phyloP scores from a whole-genome alignment of 176 grass and related monocot species.

The Musa itinerans region DNA sequence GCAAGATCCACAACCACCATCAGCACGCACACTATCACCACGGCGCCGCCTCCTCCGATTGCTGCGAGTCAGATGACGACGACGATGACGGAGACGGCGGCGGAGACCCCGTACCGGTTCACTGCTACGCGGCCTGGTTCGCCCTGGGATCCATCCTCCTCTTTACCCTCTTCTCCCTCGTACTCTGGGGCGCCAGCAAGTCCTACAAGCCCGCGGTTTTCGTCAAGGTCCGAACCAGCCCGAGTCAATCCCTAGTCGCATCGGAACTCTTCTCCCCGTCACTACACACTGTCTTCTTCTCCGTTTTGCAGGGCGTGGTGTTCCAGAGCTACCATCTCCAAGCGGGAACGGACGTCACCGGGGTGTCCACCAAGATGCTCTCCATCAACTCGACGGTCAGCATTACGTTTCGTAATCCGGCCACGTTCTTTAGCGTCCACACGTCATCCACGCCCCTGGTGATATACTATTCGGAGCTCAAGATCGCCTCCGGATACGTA shows the following conservation, averaged over 20 bases:
- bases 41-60: conserved; percentile 34
- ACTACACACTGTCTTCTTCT: neutral
- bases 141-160: conserved; percentile 50
- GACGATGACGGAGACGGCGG: neutral
- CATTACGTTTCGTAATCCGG: conserved; percentile 76
- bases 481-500: conserved; percentile 71
- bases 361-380: conserved; percentile 93
- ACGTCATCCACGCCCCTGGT: conserved; percentile 64
- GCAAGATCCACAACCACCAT: conserved; percentile 45
- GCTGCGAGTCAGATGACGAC: conserved; percentile 29
- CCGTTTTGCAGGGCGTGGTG: conserved; percentile 51
- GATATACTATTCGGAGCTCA: conserved; percentile 77
- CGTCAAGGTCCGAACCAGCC: conserved; percentile 49
- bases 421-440: conserved; percentile 94
- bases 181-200: conserved; percentile 81
- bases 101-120: conserved; percentile 17
- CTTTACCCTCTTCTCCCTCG: conserved; percentile 77
- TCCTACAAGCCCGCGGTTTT: conserved; percentile 71
- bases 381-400: conserved; percentile 78
- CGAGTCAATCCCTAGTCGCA: neutral
- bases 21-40: neutral
- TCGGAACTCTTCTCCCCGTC: neutral
- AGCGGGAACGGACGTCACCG: conserved; percentile 83
- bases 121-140: conserved; percentile 53
- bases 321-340: conserved; percentile 94